These are phyloP conservation scores for Phlebiopsis flavidoalba DNA, from an alignment of 768 basidiomycete genomes.

Conservation along the genomic window DNA sequence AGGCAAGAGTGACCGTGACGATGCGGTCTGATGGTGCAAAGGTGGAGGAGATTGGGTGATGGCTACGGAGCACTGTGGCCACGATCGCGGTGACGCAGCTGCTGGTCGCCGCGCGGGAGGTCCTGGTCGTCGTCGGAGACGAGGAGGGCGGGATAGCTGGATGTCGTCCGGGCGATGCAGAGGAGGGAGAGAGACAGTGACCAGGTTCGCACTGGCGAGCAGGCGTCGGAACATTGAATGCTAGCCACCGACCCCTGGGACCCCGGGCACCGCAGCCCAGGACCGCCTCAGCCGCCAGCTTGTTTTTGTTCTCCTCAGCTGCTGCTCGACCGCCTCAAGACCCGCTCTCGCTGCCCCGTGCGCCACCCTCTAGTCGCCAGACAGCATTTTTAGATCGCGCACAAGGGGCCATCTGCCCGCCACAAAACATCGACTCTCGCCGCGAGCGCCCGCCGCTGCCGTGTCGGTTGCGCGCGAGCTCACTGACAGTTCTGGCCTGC, in stretches of 20 bases:
- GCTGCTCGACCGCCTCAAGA: neutral
- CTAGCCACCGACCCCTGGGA: conserved; percentile 14
- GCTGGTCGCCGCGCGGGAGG: neutral
- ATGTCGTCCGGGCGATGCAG: conserved; percentile 3
- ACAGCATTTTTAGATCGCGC: too few species aligned
- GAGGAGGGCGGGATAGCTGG: neutral
- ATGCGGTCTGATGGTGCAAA: neutral
- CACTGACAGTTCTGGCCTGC: neutral
- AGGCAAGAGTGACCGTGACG: neutral
- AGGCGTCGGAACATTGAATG: conserved; percentile 6
- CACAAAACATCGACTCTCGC: too few species aligned
- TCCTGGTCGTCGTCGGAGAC: neutral
- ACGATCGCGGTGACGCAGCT: neutral
- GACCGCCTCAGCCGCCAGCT: neutral
- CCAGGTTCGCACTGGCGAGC: neutral
- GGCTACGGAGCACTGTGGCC: neutral
- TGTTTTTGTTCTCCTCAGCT: conserved; percentile 1
- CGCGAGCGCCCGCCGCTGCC: neutral
- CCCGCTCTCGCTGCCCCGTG: too few species aligned
- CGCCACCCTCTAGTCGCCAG: too few species aligned
- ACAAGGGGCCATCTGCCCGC: too few species aligned
- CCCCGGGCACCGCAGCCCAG: conserved; percentile 3
- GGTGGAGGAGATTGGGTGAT: conserved; percentile 1
- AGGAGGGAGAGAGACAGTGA: neutral
- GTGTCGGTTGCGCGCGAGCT: neutral